A percentile compares a stretch with the other conserved stretches of the same genome.
Conservation (phyloP, 805 yeast genomes). For the Starmerella asiatica region DNA sequence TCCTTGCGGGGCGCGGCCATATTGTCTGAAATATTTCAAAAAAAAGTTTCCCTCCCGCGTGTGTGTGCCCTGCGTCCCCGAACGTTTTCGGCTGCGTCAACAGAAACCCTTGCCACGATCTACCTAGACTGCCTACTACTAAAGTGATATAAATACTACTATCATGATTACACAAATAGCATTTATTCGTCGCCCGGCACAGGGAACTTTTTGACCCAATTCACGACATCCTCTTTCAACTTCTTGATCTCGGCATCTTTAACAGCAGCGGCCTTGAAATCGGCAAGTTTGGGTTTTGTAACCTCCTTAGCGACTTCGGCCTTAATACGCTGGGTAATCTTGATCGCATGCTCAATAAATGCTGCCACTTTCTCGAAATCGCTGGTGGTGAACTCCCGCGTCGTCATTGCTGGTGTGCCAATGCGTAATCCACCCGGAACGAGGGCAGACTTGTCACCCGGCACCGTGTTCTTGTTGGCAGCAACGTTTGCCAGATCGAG, state of each 20-base stretch:
- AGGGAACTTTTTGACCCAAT: slow-evolving; percentile 65
- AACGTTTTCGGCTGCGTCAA: too few species aligned
- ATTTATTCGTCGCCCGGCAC: slow-evolving; percentile 43
- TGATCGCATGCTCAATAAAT: slow-evolving; percentile 68
- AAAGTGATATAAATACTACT: too few species aligned
- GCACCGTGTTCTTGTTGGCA: slow-evolving; percentile 89
- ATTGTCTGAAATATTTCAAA: too few species aligned
- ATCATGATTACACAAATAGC: too few species aligned
- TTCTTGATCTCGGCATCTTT: slow-evolving; percentile 42
- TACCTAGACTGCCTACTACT: too few species aligned
- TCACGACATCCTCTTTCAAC: slow-evolving; percentile 51
- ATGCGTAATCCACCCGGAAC: slow-evolving; percentile 94
- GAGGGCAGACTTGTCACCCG: slow-evolving; percentile 90
- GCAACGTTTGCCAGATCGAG: slow-evolving; percentile 87
- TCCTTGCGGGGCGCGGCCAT: slow-evolving; percentile 10
- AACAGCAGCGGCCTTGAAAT: slow-evolving; percentile 59
- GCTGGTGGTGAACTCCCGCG: slow-evolving; percentile 70
- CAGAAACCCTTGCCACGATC: too few species aligned
- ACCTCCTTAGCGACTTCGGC: slow-evolving; percentile 55
- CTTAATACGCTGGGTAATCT: slow-evolving; percentile 48
- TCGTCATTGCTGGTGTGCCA: slow-evolving; percentile 98
- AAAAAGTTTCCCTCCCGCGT: too few species aligned
- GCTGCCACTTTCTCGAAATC: slow-evolving; percentile 74
- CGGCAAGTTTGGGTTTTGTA: slow-evolving; percentile 40
- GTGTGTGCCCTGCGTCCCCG: too few species aligned